Percentiles rank a stretch among this genome's conserved stretches.
Conservation (phyloP, 2,329 filamentous ascomycete species). For the Emmonsiellopsis sp. region DNA sequence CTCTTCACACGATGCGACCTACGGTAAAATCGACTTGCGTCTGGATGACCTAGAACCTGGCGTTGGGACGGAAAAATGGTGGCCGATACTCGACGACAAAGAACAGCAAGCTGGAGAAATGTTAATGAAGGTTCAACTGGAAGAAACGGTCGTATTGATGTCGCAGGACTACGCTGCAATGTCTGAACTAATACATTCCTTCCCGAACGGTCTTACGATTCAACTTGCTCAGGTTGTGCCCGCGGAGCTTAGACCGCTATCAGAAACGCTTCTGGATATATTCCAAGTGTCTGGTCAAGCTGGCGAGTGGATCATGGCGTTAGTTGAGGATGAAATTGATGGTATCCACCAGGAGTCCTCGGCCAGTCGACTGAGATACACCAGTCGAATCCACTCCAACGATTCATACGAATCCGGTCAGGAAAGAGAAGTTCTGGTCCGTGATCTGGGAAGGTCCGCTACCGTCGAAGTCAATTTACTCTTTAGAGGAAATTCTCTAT, state of each 20-base stretch:
- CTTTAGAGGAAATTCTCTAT: constrained; percentile 86
- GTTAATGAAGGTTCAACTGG: constrained; percentile 71
- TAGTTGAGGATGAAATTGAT: constrained; percentile 96
- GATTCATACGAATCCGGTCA: constrained; percentile 48
- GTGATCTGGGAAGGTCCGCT: constrained; percentile 56
- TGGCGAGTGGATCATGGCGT: constrained; percentile 79
- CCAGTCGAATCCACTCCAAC: constrained; percentile 55
- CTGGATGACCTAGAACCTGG: constrained; percentile 69
- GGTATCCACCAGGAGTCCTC: constrained; percentile 76
- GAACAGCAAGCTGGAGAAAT: constrained; percentile 73
- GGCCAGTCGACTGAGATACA: constrained; percentile 53
- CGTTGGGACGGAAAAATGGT: constrained; percentile 80
- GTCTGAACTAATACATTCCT: constrained; percentile 74
- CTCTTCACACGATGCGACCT: constrained; percentile 37
- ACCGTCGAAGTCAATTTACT: constrained; percentile 81
- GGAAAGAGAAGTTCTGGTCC: constrained; percentile 52
- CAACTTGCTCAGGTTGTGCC: constrained; percentile 75
- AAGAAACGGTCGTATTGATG: constrained; percentile 84
- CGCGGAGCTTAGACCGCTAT: constrained; percentile 66
- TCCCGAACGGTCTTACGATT: constrained; percentile 71
- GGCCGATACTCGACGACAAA: constrained; percentile 67
- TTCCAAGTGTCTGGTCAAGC: constrained; percentile 85
- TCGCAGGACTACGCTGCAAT: constrained; percentile 76
- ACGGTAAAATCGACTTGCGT: constrained; percentile 63
- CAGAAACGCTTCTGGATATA: constrained; percentile 83